These are phyloP conservation scores for Ophiorrhiza pumila DNA, from an alignment of 257 asterid genomes.

Conservation along the genomic window DNA sequence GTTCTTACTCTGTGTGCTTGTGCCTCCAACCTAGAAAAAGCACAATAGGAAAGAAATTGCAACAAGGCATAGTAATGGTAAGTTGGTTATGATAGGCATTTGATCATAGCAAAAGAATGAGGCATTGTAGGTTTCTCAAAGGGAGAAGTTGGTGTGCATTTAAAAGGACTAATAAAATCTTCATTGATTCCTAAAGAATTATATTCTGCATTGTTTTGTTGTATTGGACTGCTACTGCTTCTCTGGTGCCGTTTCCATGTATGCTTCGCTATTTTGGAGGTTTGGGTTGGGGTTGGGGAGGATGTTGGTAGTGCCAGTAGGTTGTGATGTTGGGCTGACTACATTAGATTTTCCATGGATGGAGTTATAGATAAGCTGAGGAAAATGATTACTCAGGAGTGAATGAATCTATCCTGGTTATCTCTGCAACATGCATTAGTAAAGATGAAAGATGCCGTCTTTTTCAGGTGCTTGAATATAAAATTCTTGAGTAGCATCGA, in stretches of 20 bases:
- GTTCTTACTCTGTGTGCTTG: neutral
- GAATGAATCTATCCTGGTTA: neutral
- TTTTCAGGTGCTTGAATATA: too few relatives aligned
- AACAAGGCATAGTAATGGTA: too few relatives aligned
- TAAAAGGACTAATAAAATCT: too few relatives aligned
- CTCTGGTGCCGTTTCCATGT: neutral
- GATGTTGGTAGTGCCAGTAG: too few relatives aligned
- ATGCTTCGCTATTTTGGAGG: neutral
- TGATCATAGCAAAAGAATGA: too few relatives aligned
- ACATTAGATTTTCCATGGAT: too few relatives aligned
- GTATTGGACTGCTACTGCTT: neutral
- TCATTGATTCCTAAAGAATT: too few relatives aligned
- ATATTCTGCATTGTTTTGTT: neutral
- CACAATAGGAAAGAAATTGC: neutral
- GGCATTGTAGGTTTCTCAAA: too few relatives aligned
- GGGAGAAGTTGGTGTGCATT: too few relatives aligned
- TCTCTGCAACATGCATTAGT: neutral
- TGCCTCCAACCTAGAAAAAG: neutral
- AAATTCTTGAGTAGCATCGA: neutral
- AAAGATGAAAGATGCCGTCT: neutral
- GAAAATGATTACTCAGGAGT: neutral
- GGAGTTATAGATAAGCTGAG: too few relatives aligned
- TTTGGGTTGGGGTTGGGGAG: neutral
- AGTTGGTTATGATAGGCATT: too few relatives aligned
- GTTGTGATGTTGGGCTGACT: neutral